These are phyloP conservation scores for Blastobotrys petasosporus DNA, from an alignment of 1,139 yeast species.

Conservation along the genomic window DNA sequence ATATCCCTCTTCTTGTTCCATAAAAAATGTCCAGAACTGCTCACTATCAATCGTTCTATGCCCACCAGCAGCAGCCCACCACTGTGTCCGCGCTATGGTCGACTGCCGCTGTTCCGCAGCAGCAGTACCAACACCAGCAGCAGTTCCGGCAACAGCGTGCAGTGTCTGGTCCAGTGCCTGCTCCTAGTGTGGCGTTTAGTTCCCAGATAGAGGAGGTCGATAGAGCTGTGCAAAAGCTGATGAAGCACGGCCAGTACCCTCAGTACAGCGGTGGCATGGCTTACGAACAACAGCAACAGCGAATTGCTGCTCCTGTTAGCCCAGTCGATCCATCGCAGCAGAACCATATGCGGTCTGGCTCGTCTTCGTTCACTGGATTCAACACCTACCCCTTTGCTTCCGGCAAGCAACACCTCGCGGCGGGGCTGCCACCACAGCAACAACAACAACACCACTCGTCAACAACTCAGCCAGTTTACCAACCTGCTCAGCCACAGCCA, in stretches of 20 bases:
- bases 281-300: no score
- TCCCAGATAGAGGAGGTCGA: conserved; percentile 13
- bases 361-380: background rate
- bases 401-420: no score
- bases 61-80: no score
- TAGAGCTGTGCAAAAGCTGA: conserved; percentile 11
- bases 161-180: background rate
- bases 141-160: background rate
- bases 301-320: background rate
- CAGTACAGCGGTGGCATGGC: background rate
- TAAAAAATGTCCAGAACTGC: no score
- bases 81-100: no score
- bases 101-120: background rate
- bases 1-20: no score
- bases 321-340: background rate
- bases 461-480: no score
- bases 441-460: no score
- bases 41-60: no score
- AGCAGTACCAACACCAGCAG: background rate
- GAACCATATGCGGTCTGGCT: background rate
- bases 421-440: no score
- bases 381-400: background rate
- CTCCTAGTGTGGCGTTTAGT: conserved; percentile 7
- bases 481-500: background rate
- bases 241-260: conserved; percentile 3